Percentiles rank a stretch among this genome's conserved stretches.
Evolutionary conservation across 257 asterid species (phyloP).

Genomic region (Solanum pinnatisectum): DNA sequence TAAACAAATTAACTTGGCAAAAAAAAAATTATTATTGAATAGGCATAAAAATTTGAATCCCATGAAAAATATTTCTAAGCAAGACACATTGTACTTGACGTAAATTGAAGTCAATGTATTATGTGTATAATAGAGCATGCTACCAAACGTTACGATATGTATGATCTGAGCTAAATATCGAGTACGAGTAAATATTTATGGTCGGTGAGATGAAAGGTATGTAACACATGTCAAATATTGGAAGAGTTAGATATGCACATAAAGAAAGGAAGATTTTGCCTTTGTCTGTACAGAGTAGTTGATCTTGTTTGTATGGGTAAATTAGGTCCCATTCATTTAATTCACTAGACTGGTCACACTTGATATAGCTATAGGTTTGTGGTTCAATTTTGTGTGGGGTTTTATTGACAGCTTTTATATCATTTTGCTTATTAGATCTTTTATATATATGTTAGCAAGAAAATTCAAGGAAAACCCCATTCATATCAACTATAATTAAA

Average conservation of each 20-base stretch:
- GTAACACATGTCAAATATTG: background rate
- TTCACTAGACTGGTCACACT: background rate
- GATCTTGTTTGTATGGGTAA: background rate
- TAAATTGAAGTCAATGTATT: background rate
- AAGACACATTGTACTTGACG: too few species aligned
- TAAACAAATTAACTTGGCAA: background rate
- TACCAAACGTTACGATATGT: background rate
- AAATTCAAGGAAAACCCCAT: background rate
- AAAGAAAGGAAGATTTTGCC: constrained; percentile 1
- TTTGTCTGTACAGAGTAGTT: background rate
- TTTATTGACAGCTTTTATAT: background rate
- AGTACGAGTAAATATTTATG: background rate
- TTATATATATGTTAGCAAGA: background rate
- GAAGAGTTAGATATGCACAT: background rate
- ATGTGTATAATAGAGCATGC: background rate
- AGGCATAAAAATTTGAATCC: background rate
- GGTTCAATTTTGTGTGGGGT: constrained; percentile 1
- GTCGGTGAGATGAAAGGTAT: too few species aligned
- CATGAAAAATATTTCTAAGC: background rate
- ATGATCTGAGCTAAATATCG: background rate
- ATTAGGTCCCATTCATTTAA: background rate
- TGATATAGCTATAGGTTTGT: background rate
- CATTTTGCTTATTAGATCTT: background rate
- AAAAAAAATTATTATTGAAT: background rate
- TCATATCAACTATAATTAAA: background rate